Base-by-base conservation (phyloP, 2,329 filamentous ascomycete species). In the Colletotrichum godetiae region DNA sequence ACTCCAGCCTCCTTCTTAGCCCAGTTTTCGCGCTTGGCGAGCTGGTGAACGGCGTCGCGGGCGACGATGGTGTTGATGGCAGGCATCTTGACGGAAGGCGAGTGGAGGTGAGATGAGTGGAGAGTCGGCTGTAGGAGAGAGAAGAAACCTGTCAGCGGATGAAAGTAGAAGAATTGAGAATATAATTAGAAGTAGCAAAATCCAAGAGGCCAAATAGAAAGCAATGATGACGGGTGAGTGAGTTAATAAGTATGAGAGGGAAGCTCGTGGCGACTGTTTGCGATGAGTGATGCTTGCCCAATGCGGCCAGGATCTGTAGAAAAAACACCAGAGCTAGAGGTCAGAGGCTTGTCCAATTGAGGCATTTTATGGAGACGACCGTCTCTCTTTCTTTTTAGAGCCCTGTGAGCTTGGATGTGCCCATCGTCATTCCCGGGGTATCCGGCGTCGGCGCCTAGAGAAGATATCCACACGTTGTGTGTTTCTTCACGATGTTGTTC, bases 21-120 rank as follows among this genome's bases (percentile, higher is more conserved):
- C 82, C 83, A 86, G 81, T 81, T 85, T 75, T 81, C 71, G 73
- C 84, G 84, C 82, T 84, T 85, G 76, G 76, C 78, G 59, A 85
- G 79, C 78, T 83, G 80, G 80, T 80, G 75, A 61, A 82, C 76
- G 77, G 80, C 81, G 77, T 83, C 81, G 78, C 83, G 84, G 78
- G 78, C 77, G 74, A 82, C 80, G 74, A 84, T 75, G 70, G 81
- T 77, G 78, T 81, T 79, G 77, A 85, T 83, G 78, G 81, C 82
- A 77, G 83, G 82, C 84, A 86, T 86, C 82, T 78, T 82, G 67
- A 71, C 15, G 49, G 80, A 79, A 76, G 60, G 67, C 8, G 15
- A 42, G 37, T 19, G 7, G 37, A 42, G 37, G 31, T 33, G 31
- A 33, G 52, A 5, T 73, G 66, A 73, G 74, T 70, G 76, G 75